Evolutionary conservation across 257 asterid species (phyloP).

Genomic region (Jasminum sambac): DNA sequence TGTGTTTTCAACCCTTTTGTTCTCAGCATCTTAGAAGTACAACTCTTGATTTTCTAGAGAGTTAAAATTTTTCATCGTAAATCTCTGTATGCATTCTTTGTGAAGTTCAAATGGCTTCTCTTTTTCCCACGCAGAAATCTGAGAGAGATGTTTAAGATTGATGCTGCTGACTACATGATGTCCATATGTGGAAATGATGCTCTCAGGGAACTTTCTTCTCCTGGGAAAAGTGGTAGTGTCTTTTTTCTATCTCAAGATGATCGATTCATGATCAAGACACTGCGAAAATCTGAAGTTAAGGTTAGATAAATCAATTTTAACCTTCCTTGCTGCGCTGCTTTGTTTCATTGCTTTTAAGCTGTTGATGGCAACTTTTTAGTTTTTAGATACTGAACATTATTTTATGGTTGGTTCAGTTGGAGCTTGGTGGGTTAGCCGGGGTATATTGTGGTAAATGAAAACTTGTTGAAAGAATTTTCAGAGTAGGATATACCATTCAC

Average conservation of each 20-base stretch:
- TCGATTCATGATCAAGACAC: conserved; percentile 94
- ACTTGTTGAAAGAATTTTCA: not conserved
- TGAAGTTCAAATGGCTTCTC: conserved; percentile 24
- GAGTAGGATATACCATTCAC: not conserved
- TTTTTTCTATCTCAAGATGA: conserved; percentile 95
- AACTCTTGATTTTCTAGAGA: not conserved
- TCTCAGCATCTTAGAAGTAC: not conserved
- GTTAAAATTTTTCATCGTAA: conserved; percentile 3
- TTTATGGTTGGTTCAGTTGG: not conserved
- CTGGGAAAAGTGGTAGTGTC: conserved; percentile 98
- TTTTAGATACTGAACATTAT: not conserved
- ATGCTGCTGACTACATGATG: conserved; percentile 98
- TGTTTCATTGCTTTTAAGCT: conserved; percentile 19
- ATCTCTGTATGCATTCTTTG: conserved; percentile 10
- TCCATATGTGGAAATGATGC: conserved; percentile 98
- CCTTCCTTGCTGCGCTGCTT: conserved; percentile 22
- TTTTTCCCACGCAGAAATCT: conserved; percentile 53
- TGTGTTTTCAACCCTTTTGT: not conserved
- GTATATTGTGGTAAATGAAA: not conserved
- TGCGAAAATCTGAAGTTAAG: conserved; percentile 96
- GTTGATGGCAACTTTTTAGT: conserved; percentile 6
- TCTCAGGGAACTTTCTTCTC: conserved; percentile 95
- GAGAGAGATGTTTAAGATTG: conserved; percentile 94
- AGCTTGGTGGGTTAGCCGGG: not conserved
- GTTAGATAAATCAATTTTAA: conserved; percentile 41